Percentiles rank a stretch among this genome's conserved stretches.
Conservation (phyloP, 208 protist species). For the Trypanosoma caninum region DNA sequence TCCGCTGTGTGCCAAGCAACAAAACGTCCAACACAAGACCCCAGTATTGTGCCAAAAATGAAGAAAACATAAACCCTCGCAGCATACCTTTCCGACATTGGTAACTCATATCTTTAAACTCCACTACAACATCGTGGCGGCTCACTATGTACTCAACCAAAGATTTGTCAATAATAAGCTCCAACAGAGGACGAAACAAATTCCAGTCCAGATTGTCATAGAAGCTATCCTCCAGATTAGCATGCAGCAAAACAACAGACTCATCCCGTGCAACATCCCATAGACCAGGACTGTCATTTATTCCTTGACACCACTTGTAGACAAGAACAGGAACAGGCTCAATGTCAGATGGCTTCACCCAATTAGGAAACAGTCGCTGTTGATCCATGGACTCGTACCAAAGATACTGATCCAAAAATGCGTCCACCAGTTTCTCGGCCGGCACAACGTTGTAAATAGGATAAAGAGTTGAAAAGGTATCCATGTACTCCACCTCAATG, state of each 20-base stretch:
- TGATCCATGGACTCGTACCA: slow-evolving; percentile 99
- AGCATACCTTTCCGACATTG: slow-evolving; percentile 99
- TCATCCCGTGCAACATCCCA: slow-evolving; percentile 98
- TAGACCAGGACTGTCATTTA: slow-evolving; percentile 99
- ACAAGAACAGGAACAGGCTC: slow-evolving; percentile 99
- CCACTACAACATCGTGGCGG: slow-evolving; percentile 99
- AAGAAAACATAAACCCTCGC: slow-evolving; percentile 99
- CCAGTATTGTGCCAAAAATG: slow-evolving; percentile 99
- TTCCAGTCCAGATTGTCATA: slow-evolving; percentile 99
- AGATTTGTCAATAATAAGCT: slow-evolving; percentile 99
- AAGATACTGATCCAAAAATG: slow-evolving; percentile 99
- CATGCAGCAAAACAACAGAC: slow-evolving; percentile 98
- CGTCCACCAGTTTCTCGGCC: slow-evolving; percentile 99
- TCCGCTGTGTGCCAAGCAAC: slow-evolving; percentile 97
- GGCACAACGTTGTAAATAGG: slow-evolving; percentile 99
- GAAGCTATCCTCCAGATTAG: slow-evolving; percentile 96
- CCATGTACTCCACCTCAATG: slow-evolving; percentile 99
- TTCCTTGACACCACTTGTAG: slow-evolving; percentile 99
- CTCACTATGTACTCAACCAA: slow-evolving; percentile 99
- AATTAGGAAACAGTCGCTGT: slow-evolving; percentile 99
- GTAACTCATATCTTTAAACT: slow-evolving; percentile 99
- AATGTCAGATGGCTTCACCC: slow-evolving; percentile 99
- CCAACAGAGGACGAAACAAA: slow-evolving; percentile 98
- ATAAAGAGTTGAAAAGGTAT: slow-evolving; percentile 99
- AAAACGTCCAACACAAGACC: slow-evolving; percentile 99